Conservation (phyloP, 352 stramenopile species). For the Pythium folliculosum region DNA sequence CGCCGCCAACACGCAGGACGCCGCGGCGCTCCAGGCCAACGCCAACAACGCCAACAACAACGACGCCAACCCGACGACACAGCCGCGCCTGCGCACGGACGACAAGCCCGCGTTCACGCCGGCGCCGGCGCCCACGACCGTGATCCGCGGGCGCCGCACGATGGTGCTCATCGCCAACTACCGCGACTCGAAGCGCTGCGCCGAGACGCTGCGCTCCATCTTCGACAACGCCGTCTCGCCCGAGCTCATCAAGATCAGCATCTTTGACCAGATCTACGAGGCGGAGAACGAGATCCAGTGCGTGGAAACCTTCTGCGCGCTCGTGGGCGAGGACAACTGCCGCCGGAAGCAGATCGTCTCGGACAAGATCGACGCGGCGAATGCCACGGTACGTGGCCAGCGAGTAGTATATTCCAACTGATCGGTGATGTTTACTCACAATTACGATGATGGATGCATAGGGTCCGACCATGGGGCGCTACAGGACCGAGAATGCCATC, state of each 20-base stretch:
- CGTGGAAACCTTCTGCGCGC: slow-evolving; percentile 64
- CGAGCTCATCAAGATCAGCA: slow-evolving; percentile 58
- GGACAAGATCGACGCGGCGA: slow-evolving; percentile 63
- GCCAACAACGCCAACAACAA: slow-evolving; percentile 1
- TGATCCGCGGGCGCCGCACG: slow-evolving; percentile 63
- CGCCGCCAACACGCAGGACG: slow-evolving; percentile 23
- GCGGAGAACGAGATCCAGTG: slow-evolving; percentile 66
- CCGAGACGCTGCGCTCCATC: slow-evolving; percentile 78
- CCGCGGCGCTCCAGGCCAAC: slow-evolving; percentile 27
- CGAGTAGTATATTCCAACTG: too few relatives aligned
- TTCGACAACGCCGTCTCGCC: slow-evolving; percentile 69
- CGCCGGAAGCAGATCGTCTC: slow-evolving; percentile 67
- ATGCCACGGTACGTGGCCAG: slow-evolving; percentile 48
- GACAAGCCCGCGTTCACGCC: slow-evolving; percentile 25
- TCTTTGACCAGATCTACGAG: slow-evolving; percentile 77
- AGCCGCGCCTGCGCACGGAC: slow-evolving; percentile 11
- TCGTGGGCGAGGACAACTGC: slow-evolving; percentile 62
- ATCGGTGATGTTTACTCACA: too few relatives aligned
- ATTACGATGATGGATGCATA: slow-evolving; percentile 22
- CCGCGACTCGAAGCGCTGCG: slow-evolving; percentile 75
- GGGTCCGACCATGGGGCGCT: slow-evolving; percentile 70
- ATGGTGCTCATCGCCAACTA: slow-evolving; percentile 85
- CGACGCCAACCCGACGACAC: background rate
- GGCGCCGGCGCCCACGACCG: slow-evolving; percentile 27
- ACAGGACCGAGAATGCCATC: slow-evolving; percentile 77